Conservation (phyloP, 495 filamentous ascomycete genomes). For the Beverwykella pulmonaria region DNA sequence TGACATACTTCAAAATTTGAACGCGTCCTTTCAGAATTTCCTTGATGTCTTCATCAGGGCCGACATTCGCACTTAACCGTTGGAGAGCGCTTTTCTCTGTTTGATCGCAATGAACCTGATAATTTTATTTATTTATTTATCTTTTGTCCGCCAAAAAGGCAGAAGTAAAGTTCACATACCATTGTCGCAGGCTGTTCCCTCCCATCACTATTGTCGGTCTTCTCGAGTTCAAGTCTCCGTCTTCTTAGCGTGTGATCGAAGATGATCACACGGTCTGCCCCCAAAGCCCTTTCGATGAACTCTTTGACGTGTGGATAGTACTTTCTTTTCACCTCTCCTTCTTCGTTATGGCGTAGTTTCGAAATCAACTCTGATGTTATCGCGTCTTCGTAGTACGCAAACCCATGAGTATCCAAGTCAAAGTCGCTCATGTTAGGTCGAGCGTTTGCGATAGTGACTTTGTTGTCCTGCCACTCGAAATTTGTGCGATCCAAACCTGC, state of each 20-base stretch:
- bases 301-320: constrained; percentile 20
- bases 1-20: constrained; percentile 21
- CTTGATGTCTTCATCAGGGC: not conserved
- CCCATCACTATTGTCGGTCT: not conserved
- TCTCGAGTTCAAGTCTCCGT: not conserved
- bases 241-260: constrained; percentile 19
- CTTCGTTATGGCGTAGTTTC: not conserved
- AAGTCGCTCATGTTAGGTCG: constrained; percentile 3
- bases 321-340: not conserved
- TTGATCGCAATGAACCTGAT: constrained; percentile 24
- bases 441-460: constrained; percentile 1
- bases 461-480: constrained; percentile 18
- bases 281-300: not conserved
- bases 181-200: constrained; percentile 27
- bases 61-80: not conserved
- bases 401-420: constrained; percentile 7
- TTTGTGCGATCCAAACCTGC: constrained; percentile 16
- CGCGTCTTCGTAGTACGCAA: constrained; percentile 9
- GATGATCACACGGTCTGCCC: constrained; percentile 11
- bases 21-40: constrained; percentile 1
- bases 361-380: not conserved
- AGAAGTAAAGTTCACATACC: not conserved
- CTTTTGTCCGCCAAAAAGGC: not conserved
- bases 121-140: not conserved
- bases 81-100: not conserved